Base-by-base conservation (phyloP, 164 flowering plant genomes). In the Malania oleifera region DNA sequence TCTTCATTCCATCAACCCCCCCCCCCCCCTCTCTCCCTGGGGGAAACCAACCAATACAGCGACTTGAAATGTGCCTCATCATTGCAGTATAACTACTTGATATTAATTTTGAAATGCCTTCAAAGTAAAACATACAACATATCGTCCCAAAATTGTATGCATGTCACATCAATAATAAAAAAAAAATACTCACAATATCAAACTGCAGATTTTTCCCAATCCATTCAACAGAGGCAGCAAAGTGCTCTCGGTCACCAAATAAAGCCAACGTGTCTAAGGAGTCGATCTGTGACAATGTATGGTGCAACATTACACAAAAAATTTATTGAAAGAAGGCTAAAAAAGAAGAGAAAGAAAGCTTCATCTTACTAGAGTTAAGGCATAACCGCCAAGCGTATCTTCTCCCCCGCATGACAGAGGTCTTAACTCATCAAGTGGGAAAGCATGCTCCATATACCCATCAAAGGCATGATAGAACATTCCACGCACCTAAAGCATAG, bases 391-490 rank as follows among this genome's bases (percentile, higher is more conserved):
- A 59, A 93, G 81, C 0, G 89, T 67, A 59, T 93, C 96, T 79
- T 86, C 99, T 49, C 97, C 99, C 23, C 56, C 68, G 60, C 99
- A 93, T 7, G 95, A 80, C 44, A 90, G 57, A 26, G 99, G 99
- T 61, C 78, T 81, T 54, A 93, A 63, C 67, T 90, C 99, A 66
- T 93, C 99, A 54, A 75, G 84, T 23, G 99, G 99, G 76, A 93
- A 93, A 60, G 97, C 99, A 72, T 93, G 77, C 24, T 86, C 74
- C 89, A 90, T 88, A 57, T 93, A 93, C 47, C 97, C 97, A 79
- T 82, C 67, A 67, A 93, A 93, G 23, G 95, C 95, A 67, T 90
- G 99, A 74, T 88, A 93, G 66, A 93, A 93, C 99, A 93, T 90
- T 51, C 69, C 92, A 56, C 86, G 83, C 52, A 93, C 97, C 97